Conservation (phyloP, 83 land plant genomes). For the Thuja plicata region DNA sequence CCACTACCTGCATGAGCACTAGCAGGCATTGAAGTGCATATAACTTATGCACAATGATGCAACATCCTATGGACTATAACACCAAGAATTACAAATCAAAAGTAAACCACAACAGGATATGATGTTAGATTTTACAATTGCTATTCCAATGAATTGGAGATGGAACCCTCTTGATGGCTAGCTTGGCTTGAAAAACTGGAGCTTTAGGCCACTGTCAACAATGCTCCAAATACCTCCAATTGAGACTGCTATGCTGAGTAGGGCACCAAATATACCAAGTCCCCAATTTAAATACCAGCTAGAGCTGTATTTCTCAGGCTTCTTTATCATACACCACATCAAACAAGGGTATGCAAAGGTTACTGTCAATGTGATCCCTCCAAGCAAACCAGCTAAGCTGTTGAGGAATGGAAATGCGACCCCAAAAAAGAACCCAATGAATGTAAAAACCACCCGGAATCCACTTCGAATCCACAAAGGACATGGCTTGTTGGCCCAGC, state of each 20-base stretch:
- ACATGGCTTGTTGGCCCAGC: conserved; percentile 47
- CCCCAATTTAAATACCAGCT: conserved; percentile 77
- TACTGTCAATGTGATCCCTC: conserved; percentile 75
- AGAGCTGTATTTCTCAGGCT: conserved; percentile 51
- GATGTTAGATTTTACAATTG: neutral
- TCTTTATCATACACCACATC: conserved; percentile 76
- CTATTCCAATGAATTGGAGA: neutral
- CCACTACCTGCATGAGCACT: neutral
- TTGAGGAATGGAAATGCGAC: conserved; percentile 73
- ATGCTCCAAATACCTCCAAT: conserved; percentile 65
- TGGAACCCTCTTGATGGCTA: neutral
- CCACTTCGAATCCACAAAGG: conserved; percentile 51
- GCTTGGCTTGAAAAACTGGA: conserved; percentile 71
- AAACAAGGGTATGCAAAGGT: conserved; percentile 85
- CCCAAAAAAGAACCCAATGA: conserved; percentile 51
- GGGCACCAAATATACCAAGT: conserved; percentile 55
- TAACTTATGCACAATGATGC: neutral
- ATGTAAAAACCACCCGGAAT: conserved; percentile 44
- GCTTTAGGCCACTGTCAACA: conserved; percentile 47
- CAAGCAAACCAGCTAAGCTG: conserved; percentile 71
- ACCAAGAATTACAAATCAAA: conserved; percentile 2
- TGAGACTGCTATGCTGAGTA: conserved; percentile 43
- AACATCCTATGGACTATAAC: neutral
- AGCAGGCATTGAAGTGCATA: neutral
- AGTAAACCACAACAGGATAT: neutral